Base-by-base conservation (phyloP, 1,284 basidiomycete genomes). In the Cryptococcus sp. region DNA sequence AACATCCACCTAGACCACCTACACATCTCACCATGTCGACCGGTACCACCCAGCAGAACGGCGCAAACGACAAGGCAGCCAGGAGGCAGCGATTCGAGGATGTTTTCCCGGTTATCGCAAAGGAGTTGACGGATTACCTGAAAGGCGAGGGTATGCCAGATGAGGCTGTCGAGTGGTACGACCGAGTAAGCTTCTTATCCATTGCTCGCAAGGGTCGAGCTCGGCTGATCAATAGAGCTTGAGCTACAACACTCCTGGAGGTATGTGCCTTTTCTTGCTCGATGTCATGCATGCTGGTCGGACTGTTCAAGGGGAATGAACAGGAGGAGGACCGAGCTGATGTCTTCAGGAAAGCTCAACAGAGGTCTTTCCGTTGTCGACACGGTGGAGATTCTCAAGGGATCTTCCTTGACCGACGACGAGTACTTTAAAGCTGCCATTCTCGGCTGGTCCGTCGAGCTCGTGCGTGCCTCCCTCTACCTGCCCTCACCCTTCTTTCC, bases 371-470 rank as follows among this genome's bases (percentile, higher is more conserved):
- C 88, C 7, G 93, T 97, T 56, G 85, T 94, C 42, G 94, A 98
- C 74, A 89, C 90, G 3, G 85, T 86, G 47, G 84, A 90, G 73
- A 94, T 97, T 69, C 74, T 97, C 56, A 84, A 84, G 53, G 86
- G 85, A 4, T 75, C 81, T 2, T 54, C 74, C 19, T 55, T 74
- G 51, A 65, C 65, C 16, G 86, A 90, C 1, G 82, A 87, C 12
- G 93, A 97, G 75, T 97, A 95, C 76, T 79, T 84, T 73, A 82
- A 87, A 60, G 84, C 90, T 7, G 94, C 92, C 7, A 77, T 97
- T 37, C 78, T 98, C 36, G 95, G 94, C 6, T 98, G 94, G 95
- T 86, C 88, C 71, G 82, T 98, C 58, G 94, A 98, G 75, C 78
- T 97, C 50, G 89, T 91, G 59, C 63, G 86, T 80, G 16, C 25